These are phyloP conservation scores for Phylloporus arenicola DNA, from an alignment of 768 basidiomycete genomes.

Conservation along the genomic window DNA sequence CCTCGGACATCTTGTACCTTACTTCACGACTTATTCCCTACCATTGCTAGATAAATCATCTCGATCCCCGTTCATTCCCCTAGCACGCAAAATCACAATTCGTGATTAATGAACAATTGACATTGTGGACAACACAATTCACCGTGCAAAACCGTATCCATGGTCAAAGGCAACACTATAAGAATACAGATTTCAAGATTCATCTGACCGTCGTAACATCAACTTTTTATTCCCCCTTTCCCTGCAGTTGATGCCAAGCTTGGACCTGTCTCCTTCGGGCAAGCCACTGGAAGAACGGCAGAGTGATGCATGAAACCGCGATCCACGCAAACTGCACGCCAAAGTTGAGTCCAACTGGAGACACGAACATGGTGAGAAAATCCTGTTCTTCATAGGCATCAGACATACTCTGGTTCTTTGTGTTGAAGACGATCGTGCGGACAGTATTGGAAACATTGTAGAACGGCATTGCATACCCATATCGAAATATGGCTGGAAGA, in stretches of 20 bases:
- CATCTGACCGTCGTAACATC: not conserved
- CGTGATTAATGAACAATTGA: slow-evolving; percentile 10
- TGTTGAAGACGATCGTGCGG: slow-evolving; percentile 59
- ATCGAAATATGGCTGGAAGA: slow-evolving; percentile 53
- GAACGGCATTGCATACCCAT: slow-evolving; percentile 68
- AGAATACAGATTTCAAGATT: not conserved
- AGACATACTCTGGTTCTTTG: slow-evolving; percentile 51
- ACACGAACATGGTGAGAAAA: not conserved
- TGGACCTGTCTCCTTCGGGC: slow-evolving; percentile 25
- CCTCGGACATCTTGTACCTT: slow-evolving; percentile 1
- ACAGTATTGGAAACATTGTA: slow-evolving; percentile 62
- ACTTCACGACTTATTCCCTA: slow-evolving; percentile 14
- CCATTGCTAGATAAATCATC: slow-evolving; percentile 17
- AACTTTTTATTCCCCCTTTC: not conserved
- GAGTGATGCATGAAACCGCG: slow-evolving; percentile 47
- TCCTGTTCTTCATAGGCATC: not conserved
- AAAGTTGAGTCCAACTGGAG: slow-evolving; percentile 56
- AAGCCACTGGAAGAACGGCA: slow-evolving; percentile 47
- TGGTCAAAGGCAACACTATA: not conserved
- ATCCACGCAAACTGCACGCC: slow-evolving; percentile 56
- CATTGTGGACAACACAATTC: not conserved
- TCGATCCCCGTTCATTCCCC: slow-evolving; percentile 26
- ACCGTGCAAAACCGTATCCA: not conserved
- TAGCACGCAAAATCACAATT: slow-evolving; percentile 12
- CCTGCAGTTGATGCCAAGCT: slow-evolving; percentile 16